Conservation (phyloP, 208 protist genomes). For the Crithidia thermophila region DNA sequence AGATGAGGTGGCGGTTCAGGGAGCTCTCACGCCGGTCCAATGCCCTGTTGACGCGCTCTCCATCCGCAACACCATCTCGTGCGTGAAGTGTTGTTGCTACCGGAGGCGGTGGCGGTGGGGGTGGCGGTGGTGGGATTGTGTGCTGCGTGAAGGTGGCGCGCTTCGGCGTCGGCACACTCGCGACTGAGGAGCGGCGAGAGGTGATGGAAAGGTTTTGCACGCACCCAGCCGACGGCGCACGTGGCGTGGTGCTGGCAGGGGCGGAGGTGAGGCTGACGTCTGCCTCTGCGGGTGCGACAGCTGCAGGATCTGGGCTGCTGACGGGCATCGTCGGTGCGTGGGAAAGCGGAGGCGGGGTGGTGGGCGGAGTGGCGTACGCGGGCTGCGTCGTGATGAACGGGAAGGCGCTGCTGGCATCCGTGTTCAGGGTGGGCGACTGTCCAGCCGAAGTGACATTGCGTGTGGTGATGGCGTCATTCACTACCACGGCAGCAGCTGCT, state of each 20-base stretch:
- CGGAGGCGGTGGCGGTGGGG: neutral
- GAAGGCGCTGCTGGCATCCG: neutral
- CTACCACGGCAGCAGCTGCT: neutral
- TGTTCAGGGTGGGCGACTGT: neutral
- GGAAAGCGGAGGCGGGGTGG: neutral
- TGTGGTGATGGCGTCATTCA: neutral
- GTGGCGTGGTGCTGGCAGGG: no score
- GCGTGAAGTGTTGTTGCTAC: neutral
- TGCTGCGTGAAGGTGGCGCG: neutral
- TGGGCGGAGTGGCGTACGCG: neutral
- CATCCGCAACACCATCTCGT: neutral
- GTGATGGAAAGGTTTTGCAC: neutral
- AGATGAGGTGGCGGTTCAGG: slow-evolving; percentile 4
- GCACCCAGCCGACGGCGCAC: neutral
- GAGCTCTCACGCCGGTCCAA: slow-evolving; percentile 5
- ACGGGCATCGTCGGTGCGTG: neutral
- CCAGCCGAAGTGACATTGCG: neutral
- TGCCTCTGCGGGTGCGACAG: neutral
- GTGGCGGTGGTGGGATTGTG: no score
- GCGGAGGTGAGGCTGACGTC: no score
- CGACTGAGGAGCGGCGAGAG: neutral
- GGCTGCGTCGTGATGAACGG: neutral
- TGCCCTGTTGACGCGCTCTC: neutral
- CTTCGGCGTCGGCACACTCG: neutral
- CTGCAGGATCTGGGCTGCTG: neutral